These are phyloP conservation scores for Paxillus involutus DNA, from an alignment of 768 basidiomycete genomes.

Conservation along the genomic window DNA sequence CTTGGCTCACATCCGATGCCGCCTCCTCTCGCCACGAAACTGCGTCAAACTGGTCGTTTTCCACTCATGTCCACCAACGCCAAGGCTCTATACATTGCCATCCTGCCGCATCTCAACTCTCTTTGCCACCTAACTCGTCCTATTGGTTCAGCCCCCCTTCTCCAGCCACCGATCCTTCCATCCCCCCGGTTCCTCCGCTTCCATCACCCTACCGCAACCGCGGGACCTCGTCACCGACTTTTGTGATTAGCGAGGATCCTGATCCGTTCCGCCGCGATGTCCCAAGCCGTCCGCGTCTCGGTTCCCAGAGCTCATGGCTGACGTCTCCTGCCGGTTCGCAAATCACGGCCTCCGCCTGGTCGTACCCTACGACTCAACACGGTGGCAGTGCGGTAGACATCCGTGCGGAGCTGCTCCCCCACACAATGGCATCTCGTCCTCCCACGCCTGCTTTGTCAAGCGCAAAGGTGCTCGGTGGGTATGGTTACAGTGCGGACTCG, in stretches of 20 bases:
- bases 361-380: slow-evolving; percentile 53
- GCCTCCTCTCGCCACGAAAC: slow-evolving; percentile 54
- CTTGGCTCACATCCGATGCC: slow-evolving; percentile 76
- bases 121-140: slow-evolving; percentile 50
- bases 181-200: slow-evolving; percentile 58
- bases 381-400: slow-evolving; percentile 43
- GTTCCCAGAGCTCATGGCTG: slow-evolving; percentile 74
- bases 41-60: slow-evolving; percentile 71
- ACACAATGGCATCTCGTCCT: slow-evolving; percentile 42
- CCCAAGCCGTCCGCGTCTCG: slow-evolving; percentile 50
- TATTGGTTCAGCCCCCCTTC: slow-evolving; percentile 60
- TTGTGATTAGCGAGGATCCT: slow-evolving; percentile 43
- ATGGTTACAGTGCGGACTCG: slow-evolving; percentile 58
- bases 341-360: slow-evolving; percentile 63
- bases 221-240: slow-evolving; percentile 41
- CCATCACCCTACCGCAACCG: slow-evolving; percentile 59
- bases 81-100: slow-evolving; percentile 13
- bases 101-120: slow-evolving; percentile 28
- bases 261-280: slow-evolving; percentile 66
- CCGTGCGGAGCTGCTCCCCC: slow-evolving; percentile 40
- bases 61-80: slow-evolving; percentile 55
- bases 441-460: slow-evolving; percentile 53
- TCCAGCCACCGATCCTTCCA: slow-evolving; percentile 38
- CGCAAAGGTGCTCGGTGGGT: slow-evolving; percentile 67
- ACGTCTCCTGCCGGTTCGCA: slow-evolving; percentile 62